A percentile compares a stretch with the other conserved stretches of the same genome.
Conservation (phyloP, 2,329 filamentous ascomycete genomes). For the Fusarium redolens region DNA sequence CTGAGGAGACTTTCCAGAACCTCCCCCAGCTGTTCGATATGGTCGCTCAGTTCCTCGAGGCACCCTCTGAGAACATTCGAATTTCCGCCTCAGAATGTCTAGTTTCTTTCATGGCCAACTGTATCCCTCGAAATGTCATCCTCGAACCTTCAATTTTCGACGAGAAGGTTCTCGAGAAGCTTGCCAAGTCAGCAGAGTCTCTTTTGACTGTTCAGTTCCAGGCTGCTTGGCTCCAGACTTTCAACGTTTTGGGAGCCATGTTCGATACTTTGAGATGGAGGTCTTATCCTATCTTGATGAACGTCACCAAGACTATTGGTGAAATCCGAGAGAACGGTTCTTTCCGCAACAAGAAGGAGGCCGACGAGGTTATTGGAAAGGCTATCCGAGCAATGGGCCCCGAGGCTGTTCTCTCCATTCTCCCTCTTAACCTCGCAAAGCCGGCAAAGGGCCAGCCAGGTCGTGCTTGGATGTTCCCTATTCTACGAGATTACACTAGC, state of each 20-base stretch:
- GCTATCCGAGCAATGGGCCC: slow-evolving; percentile 93
- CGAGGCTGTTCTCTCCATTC: slow-evolving; percentile 80
- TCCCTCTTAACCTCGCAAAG: slow-evolving; percentile 87
- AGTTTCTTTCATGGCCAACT: slow-evolving; percentile 91
- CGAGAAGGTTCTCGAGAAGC: slow-evolving; percentile 86
- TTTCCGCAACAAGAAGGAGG: slow-evolving; percentile 94
- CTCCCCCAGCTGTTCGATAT: slow-evolving; percentile 85
- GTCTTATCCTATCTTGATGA: slow-evolving; percentile 80
- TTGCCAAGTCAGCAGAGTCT: slow-evolving; percentile 78
- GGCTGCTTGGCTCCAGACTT: slow-evolving; percentile 93
- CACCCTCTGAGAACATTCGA: slow-evolving; percentile 90
- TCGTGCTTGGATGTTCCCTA: slow-evolving; percentile 92
- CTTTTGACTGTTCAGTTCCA: slow-evolving; percentile 92
- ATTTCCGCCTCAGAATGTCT: slow-evolving; percentile 95
- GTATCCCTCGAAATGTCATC: slow-evolving; percentile 84
- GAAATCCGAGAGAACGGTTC: slow-evolving; percentile 88
- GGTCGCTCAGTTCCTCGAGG: slow-evolving; percentile 84
- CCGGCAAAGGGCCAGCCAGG: slow-evolving; percentile 83
- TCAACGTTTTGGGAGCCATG: slow-evolving; percentile 86
- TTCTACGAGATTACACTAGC: slow-evolving; percentile 88
- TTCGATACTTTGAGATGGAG: slow-evolving; percentile 90
- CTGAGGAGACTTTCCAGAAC: slow-evolving; percentile 92
- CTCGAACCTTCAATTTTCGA: slow-evolving; percentile 92
- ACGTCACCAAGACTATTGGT: slow-evolving; percentile 82
- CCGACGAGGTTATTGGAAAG: slow-evolving; percentile 88